Evolutionary conservation across 345 rosid genomes (phyloP), one percentile per base, ranked within the genome.

Genomic region (Eucalyptus sideroxylon): DNA sequence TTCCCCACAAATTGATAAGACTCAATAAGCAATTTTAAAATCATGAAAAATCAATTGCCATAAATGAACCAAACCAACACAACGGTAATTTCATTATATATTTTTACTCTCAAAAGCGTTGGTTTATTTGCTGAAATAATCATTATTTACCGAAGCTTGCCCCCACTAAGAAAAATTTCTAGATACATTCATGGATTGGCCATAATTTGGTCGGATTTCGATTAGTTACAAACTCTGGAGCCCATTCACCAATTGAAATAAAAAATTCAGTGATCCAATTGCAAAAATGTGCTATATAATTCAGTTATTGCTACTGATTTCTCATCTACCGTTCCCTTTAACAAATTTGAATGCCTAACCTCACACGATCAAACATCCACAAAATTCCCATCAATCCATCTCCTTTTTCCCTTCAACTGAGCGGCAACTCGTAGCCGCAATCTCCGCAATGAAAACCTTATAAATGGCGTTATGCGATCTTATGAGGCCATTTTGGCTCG

Each of bases 331-430:
- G 11, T 21, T 55, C 60, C 11, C 60, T 55, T 55, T 55, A 55
- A 55, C 26, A 55, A 55, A 55, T 55, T 55, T 55, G 60, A 55
- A 55, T 21, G 82, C 90, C 96, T 89, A 55, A 11, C 60, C 96
- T 87, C 99, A 97, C 86, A 86, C 95, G 92, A 94, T 94, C 5
- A 96, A 97, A 90, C 60, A 8, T 55, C 60, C 94, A 94, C 90
- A 98, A 97, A 85, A 96, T 97, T 92, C 99, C 94, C 27, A 55
- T 55, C 26, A 55, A 55, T 55, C 60, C 60, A 21, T 55, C 60
- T 55, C 60, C 27, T 55, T 55, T 19, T 55, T 9, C 60, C 27
- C 26, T 55, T 55, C 59, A 55, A 55, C 11, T 7, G 21, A 3
- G 59, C 26, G 5, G 59, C 59, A 1, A 55, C 59, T 55, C 11